These are phyloP conservation scores for Castanea mollissima DNA, from an alignment of 306 rosid species.

Conservation along the genomic window DNA sequence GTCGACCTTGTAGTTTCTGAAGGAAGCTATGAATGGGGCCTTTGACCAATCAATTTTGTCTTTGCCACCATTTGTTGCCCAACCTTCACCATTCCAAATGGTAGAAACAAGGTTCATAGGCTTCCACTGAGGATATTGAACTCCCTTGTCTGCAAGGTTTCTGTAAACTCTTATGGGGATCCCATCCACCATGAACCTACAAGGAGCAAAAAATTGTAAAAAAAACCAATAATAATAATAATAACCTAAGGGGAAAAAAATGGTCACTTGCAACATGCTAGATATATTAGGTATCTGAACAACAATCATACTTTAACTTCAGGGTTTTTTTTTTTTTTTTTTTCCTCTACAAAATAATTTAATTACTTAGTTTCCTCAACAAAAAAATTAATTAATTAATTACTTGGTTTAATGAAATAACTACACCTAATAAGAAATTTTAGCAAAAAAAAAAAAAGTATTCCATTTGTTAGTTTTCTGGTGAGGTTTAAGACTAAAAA, in stretches of 20 bases:
- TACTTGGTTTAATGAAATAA: no score
- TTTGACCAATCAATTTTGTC: slow-evolving; percentile 84
- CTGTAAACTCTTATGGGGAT: slow-evolving; percentile 80
- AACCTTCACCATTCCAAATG: slow-evolving; percentile 78
- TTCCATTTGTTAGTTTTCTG: no score
- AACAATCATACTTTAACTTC: no score
- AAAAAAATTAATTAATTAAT: no score
- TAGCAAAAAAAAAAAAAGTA: no score
- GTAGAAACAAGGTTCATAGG: slow-evolving; percentile 79
- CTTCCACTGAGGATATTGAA: slow-evolving; percentile 71
- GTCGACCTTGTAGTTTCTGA: slow-evolving; percentile 62
- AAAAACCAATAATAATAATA: neutral
- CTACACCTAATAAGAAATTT: no score
- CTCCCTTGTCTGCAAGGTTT: slow-evolving; percentile 85
- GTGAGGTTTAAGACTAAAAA: no score
- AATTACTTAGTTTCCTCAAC: no score
- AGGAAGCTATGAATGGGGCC: slow-evolving; percentile 78
- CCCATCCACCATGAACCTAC: slow-evolving; percentile 81
- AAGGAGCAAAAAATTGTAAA: neutral
- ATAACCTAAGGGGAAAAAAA: neutral
- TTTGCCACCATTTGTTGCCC: slow-evolving; percentile 90
- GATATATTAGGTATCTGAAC: no score
- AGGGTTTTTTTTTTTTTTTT: no score
- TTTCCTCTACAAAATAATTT: no score
- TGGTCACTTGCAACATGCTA: neutral